phyloP scores from a whole-genome alignment of 2,329 filamentous ascomycete species.

The Nannizziopsis barbatae region DNA sequence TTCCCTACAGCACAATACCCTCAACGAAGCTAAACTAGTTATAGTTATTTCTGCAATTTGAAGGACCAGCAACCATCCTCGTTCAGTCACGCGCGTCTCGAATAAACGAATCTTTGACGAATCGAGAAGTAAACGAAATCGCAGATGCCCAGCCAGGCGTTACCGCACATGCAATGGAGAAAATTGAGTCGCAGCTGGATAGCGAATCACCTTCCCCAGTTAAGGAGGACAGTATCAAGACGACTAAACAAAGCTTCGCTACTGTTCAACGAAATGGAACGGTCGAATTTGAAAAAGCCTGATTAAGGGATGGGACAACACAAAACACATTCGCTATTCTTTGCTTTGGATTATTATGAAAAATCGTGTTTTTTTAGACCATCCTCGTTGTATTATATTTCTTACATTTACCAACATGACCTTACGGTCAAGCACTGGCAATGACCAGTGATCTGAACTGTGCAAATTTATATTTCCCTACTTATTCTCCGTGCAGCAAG shows the following conservation, averaged over 20 bases:
- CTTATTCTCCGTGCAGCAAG: too few relatives aligned
- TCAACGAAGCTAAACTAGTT: background rate
- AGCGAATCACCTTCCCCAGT: slow-evolving; percentile 18
- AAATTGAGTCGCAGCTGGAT: slow-evolving; percentile 24
- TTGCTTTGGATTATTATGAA: background rate
- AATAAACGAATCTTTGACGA: slow-evolving; percentile 64
- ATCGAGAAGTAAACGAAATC: slow-evolving; percentile 77
- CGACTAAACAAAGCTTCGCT: slow-evolving; percentile 7
- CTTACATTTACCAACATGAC: too few relatives aligned
- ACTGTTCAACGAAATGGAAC: slow-evolving; percentile 12
- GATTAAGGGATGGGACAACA: background rate
- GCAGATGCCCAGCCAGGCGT: slow-evolving; percentile 68
- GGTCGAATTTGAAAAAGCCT: slow-evolving; percentile 11
- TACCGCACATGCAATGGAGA: slow-evolving; percentile 48
- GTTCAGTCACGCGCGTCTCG: slow-evolving; percentile 77
- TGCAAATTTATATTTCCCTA: too few relatives aligned
- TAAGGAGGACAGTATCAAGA: slow-evolving; percentile 1
- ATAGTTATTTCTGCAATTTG: slow-evolving; percentile 74
- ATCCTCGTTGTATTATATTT: too few relatives aligned
- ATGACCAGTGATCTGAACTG: too few relatives aligned
- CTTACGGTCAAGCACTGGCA: too few relatives aligned
- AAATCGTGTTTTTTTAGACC: too few relatives aligned
- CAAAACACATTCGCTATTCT: background rate
- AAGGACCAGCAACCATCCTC: slow-evolving; percentile 73
- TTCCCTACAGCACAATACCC: background rate